phyloP scores from a whole-genome alignment of 768 basidiomycete species.

The Nidularia pulvinata region DNA sequence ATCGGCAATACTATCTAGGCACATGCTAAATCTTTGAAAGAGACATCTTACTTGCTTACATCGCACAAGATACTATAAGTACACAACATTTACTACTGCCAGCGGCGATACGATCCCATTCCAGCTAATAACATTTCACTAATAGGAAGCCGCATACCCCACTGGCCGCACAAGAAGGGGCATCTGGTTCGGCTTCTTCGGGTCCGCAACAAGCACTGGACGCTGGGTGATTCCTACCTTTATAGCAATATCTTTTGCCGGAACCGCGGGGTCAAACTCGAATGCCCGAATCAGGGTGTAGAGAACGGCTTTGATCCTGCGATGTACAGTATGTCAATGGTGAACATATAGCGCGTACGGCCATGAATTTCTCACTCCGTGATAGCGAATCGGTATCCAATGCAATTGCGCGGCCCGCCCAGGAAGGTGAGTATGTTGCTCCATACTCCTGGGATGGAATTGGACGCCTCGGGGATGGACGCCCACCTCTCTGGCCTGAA shows the following conservation, averaged over 20 bases:
- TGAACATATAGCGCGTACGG: no score
- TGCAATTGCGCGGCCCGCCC: constrained; percentile 65
- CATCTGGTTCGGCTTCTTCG: constrained; percentile 33
- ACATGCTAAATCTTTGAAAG: no score
- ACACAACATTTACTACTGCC: no score
- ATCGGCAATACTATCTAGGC: no score
- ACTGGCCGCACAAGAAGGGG: constrained; percentile 37
- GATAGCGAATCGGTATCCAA: constrained; percentile 66
- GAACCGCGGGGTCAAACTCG: constrained; percentile 54
- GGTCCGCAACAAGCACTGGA: constrained; percentile 38
- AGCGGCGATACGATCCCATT: no score
- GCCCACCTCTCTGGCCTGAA: constrained; percentile 67
- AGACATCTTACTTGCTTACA: no score
- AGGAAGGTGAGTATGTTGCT: constrained; percentile 60
- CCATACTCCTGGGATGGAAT: constrained; percentile 57
- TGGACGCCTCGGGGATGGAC: constrained; percentile 37
- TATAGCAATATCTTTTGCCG: constrained; percentile 36
- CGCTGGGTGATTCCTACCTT: constrained; percentile 33
- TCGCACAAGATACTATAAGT: no score
- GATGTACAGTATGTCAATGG: no score
- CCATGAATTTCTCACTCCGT: constrained; percentile 51
- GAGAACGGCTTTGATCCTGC: constrained; percentile 28
- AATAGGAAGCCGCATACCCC: no score
- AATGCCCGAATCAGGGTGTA: constrained; percentile 53
- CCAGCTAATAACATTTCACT: no score